Conservation (phyloP, 2,329 filamentous ascomycete species). For the Cladophialophora chaetospira region DNA sequence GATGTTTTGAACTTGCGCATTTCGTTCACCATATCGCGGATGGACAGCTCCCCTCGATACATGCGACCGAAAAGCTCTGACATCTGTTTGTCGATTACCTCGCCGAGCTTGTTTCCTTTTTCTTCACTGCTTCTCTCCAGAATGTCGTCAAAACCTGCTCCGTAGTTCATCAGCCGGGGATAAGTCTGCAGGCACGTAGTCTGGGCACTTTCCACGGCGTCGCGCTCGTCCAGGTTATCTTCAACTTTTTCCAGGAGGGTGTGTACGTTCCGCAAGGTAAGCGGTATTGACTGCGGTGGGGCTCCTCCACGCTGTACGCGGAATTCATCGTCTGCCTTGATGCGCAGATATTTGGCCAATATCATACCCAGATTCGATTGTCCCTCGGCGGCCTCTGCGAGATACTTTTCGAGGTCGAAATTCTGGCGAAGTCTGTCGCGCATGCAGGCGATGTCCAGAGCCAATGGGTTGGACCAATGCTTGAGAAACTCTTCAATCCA, state of each 20-base stretch:
- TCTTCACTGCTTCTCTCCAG: constrained; percentile 81
- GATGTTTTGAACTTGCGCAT: constrained; percentile 88
- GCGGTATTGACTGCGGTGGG: constrained; percentile 68
- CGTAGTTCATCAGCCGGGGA: constrained; percentile 93
- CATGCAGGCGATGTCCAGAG: constrained; percentile 80
- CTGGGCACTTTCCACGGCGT: constrained; percentile 78
- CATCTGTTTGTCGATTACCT: constrained; percentile 84
- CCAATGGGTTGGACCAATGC: constrained; percentile 73
- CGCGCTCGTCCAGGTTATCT: constrained; percentile 60
- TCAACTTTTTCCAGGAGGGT: constrained; percentile 77
- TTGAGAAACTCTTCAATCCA: constrained; percentile 84
- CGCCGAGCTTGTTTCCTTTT: constrained; percentile 73
- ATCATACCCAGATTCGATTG: constrained; percentile 39
- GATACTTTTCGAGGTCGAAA: constrained; percentile 75
- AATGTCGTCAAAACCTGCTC: constrained; percentile 86
- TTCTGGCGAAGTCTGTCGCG: constrained; percentile 70
- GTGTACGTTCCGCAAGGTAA: constrained; percentile 83
- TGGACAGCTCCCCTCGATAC: constrained; percentile 88
- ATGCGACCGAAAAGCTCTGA: constrained; percentile 97
- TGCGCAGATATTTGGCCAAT: constrained; percentile 76
- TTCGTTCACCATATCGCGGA: constrained; percentile 80
- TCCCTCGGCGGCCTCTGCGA: constrained; percentile 56
- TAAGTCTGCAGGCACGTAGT: constrained; percentile 89
- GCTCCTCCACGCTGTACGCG: constrained; percentile 71
- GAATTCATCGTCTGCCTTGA: constrained; percentile 81